Evolutionary conservation across 176 grass and related monocot species (phyloP), one percentile per base, ranked within the genome.

Genomic region (barley (Hordeum vulgare)): DNA sequence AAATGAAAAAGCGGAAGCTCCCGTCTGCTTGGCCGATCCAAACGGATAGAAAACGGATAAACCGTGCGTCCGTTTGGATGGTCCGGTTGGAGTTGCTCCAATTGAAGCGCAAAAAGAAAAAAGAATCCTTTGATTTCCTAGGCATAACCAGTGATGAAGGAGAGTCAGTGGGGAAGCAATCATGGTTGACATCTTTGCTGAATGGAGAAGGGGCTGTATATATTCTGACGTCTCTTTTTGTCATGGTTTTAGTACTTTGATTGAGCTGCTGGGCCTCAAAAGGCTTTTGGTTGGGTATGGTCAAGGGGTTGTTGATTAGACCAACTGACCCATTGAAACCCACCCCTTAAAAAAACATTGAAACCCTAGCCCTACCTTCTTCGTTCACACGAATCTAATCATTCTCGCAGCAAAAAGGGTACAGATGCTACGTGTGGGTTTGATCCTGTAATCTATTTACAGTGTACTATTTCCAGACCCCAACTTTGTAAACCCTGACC

Each of bases 211-310:
- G n/a, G 3, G 44, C 5, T 6, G 44, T 47, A 12, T 39, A 81
- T 25, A 70, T 81, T 39, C 49, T 1, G 44, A 7, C 8, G 23
- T 14, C 34, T 51, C 51, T 82, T 41, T 82, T 31, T 61, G 51
- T 82, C 80, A 82, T 66, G 51, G 17, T 41, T 40, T n/a, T 33
- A 23, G 51, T 61, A 61, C 67, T 82, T 72, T 60, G 51, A 71
- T 72, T 60, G 51, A 60, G 67, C 10, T 21, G 79, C 33, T 40
- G 34, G 9, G 9, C 34, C 34, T 70, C n/a, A 25, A 40, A 40
- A 65, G 62, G 13, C 14, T 70, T 81, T 81, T 81, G 21, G 21
- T 81, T 71, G 25, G 26, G 35, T 31, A 11, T 28, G 36, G 67
- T 44, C 36, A 82, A 72, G 15, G 3, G 17, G 37, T 12, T n/a